Percentiles rank a stretch among this genome's conserved stretches.
phyloP scores from a whole-genome alignment of 179 eudicot species.

The Camellia oleifera region DNA sequence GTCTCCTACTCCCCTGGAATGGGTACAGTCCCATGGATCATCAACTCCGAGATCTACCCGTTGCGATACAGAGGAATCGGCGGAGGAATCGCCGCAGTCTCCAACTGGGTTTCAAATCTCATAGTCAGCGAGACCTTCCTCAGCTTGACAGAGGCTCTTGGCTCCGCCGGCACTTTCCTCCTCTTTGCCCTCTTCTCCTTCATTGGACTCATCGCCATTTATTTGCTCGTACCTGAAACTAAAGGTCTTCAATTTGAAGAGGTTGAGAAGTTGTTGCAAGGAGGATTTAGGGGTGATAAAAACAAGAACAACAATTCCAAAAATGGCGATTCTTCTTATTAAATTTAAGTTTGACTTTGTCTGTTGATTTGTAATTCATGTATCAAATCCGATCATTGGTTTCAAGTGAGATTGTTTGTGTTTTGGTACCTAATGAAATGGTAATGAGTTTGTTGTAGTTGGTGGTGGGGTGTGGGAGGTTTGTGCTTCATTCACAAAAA shows the following conservation, averaged over 20 bases:
- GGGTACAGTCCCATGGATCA: constrained; percentile 58
- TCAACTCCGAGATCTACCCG: constrained; percentile 57
- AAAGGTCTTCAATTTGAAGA: constrained; percentile 52
- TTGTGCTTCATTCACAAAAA: too few relatives aligned
- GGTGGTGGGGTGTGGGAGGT: too few relatives aligned
- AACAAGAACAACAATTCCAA: background rate
- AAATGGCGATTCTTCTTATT: background rate
- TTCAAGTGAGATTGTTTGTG: too few relatives aligned
- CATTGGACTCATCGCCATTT: constrained; percentile 34
- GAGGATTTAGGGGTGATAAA: background rate
- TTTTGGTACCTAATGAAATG: too few relatives aligned
- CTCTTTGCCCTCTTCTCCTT: constrained; percentile 42
- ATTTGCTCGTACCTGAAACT: constrained; percentile 49
- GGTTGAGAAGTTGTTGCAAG: constrained; percentile 35
- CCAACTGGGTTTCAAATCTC: constrained; percentile 53
- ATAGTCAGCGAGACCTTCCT: constrained; percentile 44
- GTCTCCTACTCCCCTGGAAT: constrained; percentile 53
- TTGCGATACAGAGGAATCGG: constrained; percentile 47
- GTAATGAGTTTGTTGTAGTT: too few relatives aligned
- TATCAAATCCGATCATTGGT: too few relatives aligned
- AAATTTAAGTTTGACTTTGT: too few relatives aligned
- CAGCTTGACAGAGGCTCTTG: constrained; percentile 38
- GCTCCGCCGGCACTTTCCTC: constrained; percentile 49
- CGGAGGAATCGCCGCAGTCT: constrained; percentile 51
- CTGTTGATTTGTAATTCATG: too few relatives aligned